A percentile compares a stretch with the other conserved stretches of the same genome.
These are phyloP conservation scores for Aspergillus sp. DNA, from an alignment of 2,329 filamentous ascomycete species.

Conservation along the genomic window DNA sequence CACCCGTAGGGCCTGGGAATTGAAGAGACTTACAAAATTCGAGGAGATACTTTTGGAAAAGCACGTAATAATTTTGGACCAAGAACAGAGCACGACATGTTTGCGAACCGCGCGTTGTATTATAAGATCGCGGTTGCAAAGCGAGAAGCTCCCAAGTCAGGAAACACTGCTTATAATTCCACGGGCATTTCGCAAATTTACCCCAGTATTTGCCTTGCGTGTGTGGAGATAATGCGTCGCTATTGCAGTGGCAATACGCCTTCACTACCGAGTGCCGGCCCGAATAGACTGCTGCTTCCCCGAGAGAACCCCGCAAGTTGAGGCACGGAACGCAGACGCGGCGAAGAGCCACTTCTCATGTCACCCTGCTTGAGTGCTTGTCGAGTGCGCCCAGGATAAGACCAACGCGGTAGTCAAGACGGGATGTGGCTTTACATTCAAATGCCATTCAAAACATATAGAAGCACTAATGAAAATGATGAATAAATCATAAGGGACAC, in stretches of 20 bases:
- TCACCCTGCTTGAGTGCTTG: too few relatives aligned
- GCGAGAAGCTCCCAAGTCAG: neutral
- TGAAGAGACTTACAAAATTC: neutral
- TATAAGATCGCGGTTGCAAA: neutral
- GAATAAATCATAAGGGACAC: too few relatives aligned
- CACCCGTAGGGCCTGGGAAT: neutral
- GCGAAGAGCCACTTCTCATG: neutral
- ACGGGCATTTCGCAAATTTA: neutral
- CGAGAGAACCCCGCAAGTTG: constrained; percentile 16
- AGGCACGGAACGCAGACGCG: constrained; percentile 4
- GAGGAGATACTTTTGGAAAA: neutral
- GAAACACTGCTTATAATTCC: constrained; percentile 6
- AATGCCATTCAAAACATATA: neutral
- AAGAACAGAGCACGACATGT: neutral
- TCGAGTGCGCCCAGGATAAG: too few relatives aligned
- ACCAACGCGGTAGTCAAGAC: too few relatives aligned
- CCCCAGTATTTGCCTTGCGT: neutral
- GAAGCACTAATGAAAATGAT: neutral
- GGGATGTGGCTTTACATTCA: too few relatives aligned
- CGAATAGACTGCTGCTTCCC: constrained; percentile 13
- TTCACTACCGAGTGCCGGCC: constrained; percentile 20
- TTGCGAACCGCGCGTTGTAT: neutral
- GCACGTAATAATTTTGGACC: neutral
- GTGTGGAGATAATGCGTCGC: neutral
- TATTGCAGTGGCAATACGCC: constrained; percentile 11